Conservation (phyloP, 1,284 basidiomycete species). For the Pholiota adiposa region DNA sequence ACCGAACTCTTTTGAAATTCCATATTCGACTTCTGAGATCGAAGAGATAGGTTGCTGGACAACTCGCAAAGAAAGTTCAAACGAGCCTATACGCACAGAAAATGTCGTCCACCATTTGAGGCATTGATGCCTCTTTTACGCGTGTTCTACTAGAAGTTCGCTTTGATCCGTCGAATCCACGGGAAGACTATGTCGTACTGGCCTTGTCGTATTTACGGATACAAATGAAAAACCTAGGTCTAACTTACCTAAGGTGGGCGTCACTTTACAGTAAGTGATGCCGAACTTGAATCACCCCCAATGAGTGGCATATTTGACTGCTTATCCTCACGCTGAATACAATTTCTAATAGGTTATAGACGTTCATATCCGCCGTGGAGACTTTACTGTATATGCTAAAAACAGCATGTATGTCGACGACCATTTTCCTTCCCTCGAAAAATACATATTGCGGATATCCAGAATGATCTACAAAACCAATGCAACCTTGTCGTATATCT, state of each 20-base stretch:
- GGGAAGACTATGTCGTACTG: slow-evolving; percentile 27
- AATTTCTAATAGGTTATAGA: slow-evolving; percentile 40
- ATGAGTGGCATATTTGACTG: slow-evolving; percentile 21
- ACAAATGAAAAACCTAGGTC: slow-evolving; percentile 26
- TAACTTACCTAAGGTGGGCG: slow-evolving; percentile 27
- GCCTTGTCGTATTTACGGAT: slow-evolving; percentile 44
- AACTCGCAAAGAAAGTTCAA: slow-evolving; percentile 26
- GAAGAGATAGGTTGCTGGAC: slow-evolving; percentile 46
- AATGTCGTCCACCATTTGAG: slow-evolving; percentile 31
- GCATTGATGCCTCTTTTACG: slow-evolving; percentile 36
- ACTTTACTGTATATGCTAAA: slow-evolving; percentile 40
- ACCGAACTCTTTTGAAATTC: slow-evolving; percentile 16
- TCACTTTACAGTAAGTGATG: slow-evolving; percentile 8
- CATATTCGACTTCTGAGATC: slow-evolving; percentile 18
- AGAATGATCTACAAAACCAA: slow-evolving; percentile 33
- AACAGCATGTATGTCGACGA: slow-evolving; percentile 29
- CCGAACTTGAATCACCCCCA: slow-evolving; percentile 31
- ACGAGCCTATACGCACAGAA: slow-evolving; percentile 21
- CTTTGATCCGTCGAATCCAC: slow-evolving; percentile 17
- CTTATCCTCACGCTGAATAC: background rate
- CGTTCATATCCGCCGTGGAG: slow-evolving; percentile 49
- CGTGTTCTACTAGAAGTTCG: slow-evolving; percentile 29
- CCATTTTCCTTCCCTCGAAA: slow-evolving; percentile 45
- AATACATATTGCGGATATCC: slow-evolving; percentile 42
- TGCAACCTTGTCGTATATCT: slow-evolving; percentile 26